Percentiles rank a stretch among this genome's conserved stretches.
phyloP scores from a whole-genome alignment of 2,329 filamentous ascomycete genomes.

The Monosporascus sp. region DNA sequence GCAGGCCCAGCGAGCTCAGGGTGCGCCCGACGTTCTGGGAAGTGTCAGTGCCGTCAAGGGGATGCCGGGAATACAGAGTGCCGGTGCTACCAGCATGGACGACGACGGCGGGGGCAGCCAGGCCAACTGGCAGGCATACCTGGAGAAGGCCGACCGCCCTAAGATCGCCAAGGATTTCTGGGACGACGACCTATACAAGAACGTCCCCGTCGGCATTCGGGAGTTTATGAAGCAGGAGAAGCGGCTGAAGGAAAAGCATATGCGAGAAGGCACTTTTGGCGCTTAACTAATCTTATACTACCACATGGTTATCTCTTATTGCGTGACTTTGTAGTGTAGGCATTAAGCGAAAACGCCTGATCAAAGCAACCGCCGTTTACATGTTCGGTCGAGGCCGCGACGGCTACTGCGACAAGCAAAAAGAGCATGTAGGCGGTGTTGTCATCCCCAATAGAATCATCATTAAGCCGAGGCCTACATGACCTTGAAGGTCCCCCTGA shows the following conservation, averaged over 20 bases:
- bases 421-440: too few relatives aligned
- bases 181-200: constrained; percentile 67
- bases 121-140: constrained; percentile 51
- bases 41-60: constrained; percentile 7
- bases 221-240: constrained; percentile 99
- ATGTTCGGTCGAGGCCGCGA: too few relatives aligned
- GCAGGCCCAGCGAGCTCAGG: constrained; percentile 28
- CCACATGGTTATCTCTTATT: too few relatives aligned
- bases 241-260: constrained; percentile 71
- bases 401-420: too few relatives aligned
- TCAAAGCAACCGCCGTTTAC: too few relatives aligned
- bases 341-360: too few relatives aligned
- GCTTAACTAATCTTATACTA: constrained; percentile 21
- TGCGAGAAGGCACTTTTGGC: constrained; percentile 46
- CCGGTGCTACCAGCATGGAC: constrained; percentile 58
- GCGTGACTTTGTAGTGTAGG: too few relatives aligned
- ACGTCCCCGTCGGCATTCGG: constrained; percentile 84
- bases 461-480: too few relatives aligned
- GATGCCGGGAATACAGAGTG: constrained; percentile 14
- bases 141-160: constrained; percentile 29
- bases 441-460: too few relatives aligned
- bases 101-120: constrained; percentile 75
- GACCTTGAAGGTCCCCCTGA: too few relatives aligned
- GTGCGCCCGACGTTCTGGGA: constrained; percentile 3
- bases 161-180: constrained; percentile 48